Percentiles rank a stretch among this genome's conserved stretches.
These are phyloP conservation scores for Blastobotrys arbuscula DNA, from an alignment of 1,139 yeast species.

Conservation along the genomic window DNA sequence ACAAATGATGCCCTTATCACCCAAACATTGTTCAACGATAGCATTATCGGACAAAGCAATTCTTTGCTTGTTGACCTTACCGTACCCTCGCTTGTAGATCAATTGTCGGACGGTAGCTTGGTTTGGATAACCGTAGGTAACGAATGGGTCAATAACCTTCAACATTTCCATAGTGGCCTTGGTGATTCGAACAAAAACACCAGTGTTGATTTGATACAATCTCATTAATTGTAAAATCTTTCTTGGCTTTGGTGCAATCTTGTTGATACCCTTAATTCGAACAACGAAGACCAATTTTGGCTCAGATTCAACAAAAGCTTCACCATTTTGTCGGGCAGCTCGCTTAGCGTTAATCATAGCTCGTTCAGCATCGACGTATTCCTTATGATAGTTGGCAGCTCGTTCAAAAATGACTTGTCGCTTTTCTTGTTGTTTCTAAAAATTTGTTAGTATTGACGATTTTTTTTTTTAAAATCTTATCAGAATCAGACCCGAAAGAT, in stretches of 20 bases:
- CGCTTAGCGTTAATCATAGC: constrained; percentile 89
- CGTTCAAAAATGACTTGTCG: constrained; percentile 94
- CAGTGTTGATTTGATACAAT: constrained; percentile 97
- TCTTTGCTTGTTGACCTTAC: constrained; percentile 99
- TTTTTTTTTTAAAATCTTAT: neutral
- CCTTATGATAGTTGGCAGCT: constrained; percentile 97
- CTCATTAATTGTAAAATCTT: constrained; percentile 97
- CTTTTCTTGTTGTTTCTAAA: constrained; percentile 44
- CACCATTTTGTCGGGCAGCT: constrained; percentile 91
- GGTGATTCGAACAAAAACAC: constrained; percentile 96
- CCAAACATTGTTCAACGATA: constrained; percentile 88
- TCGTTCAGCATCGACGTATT: constrained; percentile 93
- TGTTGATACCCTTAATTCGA: constrained; percentile 99
- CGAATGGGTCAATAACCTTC: constrained; percentile 97
- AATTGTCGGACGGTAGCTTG: constrained; percentile 93
- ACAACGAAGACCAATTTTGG: constrained; percentile 93
- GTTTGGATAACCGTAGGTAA: constrained; percentile 99
- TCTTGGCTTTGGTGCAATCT: constrained; percentile 99
- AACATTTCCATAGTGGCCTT: constrained; percentile 97
- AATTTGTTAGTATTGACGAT: constrained; percentile 13
- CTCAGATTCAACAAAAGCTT: constrained; percentile 85
- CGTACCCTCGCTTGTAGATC: constrained; percentile 99
- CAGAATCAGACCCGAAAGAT: constrained; percentile 96
- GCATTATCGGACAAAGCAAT: constrained; percentile 90
- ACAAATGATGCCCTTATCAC: constrained; percentile 94